Evolutionary conservation across 768 basidiomycete genomes (phyloP), one percentile per base, ranked within the genome.

Genomic region (Mycena chlorophos): DNA sequence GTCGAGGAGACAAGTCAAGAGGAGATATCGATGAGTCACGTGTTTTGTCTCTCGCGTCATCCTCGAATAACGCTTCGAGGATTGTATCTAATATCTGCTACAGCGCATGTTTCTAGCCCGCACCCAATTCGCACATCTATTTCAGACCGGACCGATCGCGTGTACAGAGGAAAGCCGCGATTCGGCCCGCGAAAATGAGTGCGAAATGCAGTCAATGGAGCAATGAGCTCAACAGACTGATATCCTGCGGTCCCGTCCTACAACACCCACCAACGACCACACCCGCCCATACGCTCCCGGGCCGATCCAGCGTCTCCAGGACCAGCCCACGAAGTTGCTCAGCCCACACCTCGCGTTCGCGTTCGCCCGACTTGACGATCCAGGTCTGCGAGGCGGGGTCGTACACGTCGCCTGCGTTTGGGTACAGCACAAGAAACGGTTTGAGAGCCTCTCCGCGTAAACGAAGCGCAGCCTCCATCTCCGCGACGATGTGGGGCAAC

Each of bases 221-320:
- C n/a, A n/a, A n/a, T n/a, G n/a, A n/a, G n/a, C 30, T 54, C 30
- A 77, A 55, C 6, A 61, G 64, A 8, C 52, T 48, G 31, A 89
- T 84, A 47, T 88, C 78, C 13, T 70, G 70, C 3, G 82, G 84
- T 1, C 77, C 76, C 5, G 82, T 77, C 59, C 82, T 79, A 65
- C 89, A 90, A 63, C 89, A 90, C 0, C 89, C 88, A 1, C 89
- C 89, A 0, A 83, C 74, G 8, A 88, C 65, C 4, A 88, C 61
- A 2, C 83, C 82, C 17, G 61, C 70, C 82, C 85, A 84, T 5
- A 66, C 34, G 14, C 37, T 28, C 61, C 26, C 43, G 27, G 3
- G 3, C 47, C 48, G 26, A 42, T 42, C n/a, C 8, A 42, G 20
- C 20, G 38, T 22, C 51, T 14, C 43, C 58, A 42, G 29, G 4